A percentile compares a stretch with the other conserved stretches of the same genome.
Evolutionary conservation across 306 rosid genomes (phyloP).

Genomic region (Trifolium pratense): DNA sequence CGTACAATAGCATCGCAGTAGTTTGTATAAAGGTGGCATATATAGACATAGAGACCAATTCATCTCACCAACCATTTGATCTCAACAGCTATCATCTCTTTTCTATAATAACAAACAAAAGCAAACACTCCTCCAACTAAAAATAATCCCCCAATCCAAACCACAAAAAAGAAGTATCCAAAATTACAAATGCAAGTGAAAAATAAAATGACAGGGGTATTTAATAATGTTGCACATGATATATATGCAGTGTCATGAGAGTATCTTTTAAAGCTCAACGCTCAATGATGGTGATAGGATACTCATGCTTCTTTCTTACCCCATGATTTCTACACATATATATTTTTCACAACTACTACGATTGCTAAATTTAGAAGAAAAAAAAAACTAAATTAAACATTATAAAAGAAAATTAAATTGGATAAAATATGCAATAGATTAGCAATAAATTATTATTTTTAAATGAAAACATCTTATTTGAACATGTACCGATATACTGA

Average conservation of each 20-base stretch:
- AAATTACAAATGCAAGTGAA: not conserved
- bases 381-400: not conserved
- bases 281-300: slow-evolving; percentile 3
- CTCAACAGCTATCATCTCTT: too few species aligned
- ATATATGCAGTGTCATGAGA: slow-evolving; percentile 9
- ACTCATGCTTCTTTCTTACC: not conserved
- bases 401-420: not conserved
- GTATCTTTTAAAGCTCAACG: slow-evolving; percentile 23
- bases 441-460: too few species aligned
- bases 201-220: not conserved
- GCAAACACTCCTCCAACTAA: not conserved
- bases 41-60: too few species aligned
- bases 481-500: too few species aligned
- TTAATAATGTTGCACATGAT: slow-evolving; percentile 12
- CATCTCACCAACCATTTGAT: too few species aligned
- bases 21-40: too few species aligned
- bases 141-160: not conserved
- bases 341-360: slow-evolving; percentile 11
- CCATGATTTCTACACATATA: not conserved
- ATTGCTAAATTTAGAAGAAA: not conserved
- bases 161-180: not conserved
- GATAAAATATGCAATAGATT: too few species aligned
- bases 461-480: too few species aligned
- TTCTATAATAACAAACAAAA: too few species aligned
- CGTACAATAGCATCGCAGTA: too few species aligned